A percentile compares a stretch with the other conserved stretches of the same genome.
Conservation (phyloP, 257 asterid genomes). For the Jacaranda mimosifolia region DNA sequence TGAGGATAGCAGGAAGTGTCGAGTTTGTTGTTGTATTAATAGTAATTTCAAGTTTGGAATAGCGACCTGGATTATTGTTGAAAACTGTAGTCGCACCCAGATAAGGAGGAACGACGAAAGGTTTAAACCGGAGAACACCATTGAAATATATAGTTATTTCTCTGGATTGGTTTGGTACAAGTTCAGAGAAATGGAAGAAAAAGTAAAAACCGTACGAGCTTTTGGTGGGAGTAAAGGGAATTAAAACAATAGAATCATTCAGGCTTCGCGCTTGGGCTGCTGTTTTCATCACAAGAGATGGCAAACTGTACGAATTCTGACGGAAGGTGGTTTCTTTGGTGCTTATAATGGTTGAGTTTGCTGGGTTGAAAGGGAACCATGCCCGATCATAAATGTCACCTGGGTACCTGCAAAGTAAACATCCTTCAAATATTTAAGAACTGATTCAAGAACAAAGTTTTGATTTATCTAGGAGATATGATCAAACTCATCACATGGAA, state of each 20-base stretch:
- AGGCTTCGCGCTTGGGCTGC: too few relatives aligned
- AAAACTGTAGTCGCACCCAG: neutral
- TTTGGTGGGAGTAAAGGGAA: neutral
- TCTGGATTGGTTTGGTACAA: constrained; percentile 25
- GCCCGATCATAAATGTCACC: constrained; percentile 38
- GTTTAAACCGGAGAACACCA: neutral
- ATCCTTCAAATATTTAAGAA: neutral
- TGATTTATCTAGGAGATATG: too few relatives aligned
- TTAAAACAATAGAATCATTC: too few relatives aligned
- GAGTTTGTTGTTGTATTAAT: neutral
- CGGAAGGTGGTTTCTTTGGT: neutral
- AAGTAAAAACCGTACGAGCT: neutral
- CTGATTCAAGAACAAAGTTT: too few relatives aligned
- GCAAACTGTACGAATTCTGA: too few relatives aligned
- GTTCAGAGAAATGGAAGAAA: too few relatives aligned
- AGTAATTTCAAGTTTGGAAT: neutral
- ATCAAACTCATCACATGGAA: too few relatives aligned
- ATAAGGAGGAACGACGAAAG: neutral
- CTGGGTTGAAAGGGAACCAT: constrained; percentile 20
- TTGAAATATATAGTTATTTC: constrained; percentile 15
- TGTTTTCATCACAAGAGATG: too few relatives aligned
- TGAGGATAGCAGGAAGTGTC: constrained; percentile 43
- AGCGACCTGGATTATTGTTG: neutral
- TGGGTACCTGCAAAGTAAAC: constrained; percentile 12
- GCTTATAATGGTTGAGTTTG: neutral